Evolutionary conservation across 352 stramenopile species (phyloP).

Genomic region (Phytophthora brassicae): DNA sequence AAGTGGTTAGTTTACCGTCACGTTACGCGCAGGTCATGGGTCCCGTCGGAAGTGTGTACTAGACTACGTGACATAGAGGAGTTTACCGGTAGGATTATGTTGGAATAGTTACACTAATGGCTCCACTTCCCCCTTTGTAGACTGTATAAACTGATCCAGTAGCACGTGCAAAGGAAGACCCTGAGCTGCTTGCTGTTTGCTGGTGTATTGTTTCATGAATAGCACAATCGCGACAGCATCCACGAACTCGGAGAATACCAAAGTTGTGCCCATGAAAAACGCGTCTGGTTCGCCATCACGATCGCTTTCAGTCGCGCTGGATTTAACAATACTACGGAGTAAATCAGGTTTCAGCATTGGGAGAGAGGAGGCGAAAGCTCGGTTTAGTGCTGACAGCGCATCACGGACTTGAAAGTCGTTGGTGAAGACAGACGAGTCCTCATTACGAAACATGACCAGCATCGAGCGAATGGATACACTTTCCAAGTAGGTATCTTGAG

Average conservation of each 20-base stretch:
- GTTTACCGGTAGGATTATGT: constrained; percentile 18
- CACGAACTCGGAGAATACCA: constrained; percentile 64
- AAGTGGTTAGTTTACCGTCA: constrained; percentile 72
- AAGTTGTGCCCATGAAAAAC: constrained; percentile 49
- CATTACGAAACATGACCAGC: constrained; percentile 30
- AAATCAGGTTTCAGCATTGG: constrained; percentile 18
- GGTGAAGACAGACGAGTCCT: constrained; percentile 22
- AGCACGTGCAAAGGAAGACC: constrained; percentile 41
- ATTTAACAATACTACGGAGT: constrained; percentile 7
- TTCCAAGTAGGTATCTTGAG: not conserved
- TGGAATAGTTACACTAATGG: constrained; percentile 21
- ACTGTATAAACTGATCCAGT: constrained; percentile 50
- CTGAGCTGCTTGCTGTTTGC: constrained; percentile 15
- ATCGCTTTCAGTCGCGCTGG: not conserved
- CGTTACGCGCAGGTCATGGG: constrained; percentile 76
- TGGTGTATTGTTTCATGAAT: constrained; percentile 40
- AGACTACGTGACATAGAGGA: constrained; percentile 25
- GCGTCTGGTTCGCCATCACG: constrained; percentile 33
- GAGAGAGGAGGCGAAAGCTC: constrained; percentile 18
- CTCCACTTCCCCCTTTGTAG: constrained; percentile 24
- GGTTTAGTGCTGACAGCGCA: constrained; percentile 29
- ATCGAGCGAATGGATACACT: constrained; percentile 29
- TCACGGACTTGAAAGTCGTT: constrained; percentile 29
- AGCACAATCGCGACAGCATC: constrained; percentile 55
- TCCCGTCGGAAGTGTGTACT: constrained; percentile 62